Percentiles rank a stretch among this genome's conserved stretches.
phyloP scores from a whole-genome alignment of 2,329 filamentous ascomycete species.

The Phyllosticta paracitricarpa region DNA sequence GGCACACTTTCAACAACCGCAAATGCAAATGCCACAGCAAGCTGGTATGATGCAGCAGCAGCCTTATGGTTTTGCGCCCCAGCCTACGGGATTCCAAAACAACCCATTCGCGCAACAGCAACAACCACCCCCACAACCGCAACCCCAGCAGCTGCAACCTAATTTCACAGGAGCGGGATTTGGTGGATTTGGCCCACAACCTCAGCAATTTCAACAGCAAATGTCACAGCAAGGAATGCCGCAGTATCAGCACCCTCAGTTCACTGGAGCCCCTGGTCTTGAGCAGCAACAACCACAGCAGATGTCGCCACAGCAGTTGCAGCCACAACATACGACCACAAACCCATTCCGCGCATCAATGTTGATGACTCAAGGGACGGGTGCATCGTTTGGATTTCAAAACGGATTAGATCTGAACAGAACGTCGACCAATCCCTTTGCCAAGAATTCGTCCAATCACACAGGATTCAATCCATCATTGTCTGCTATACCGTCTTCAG shows the following conservation, averaged over 20 bases:
- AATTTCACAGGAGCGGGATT: constrained; percentile 70
- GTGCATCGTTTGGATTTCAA: background rate
- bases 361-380: constrained; percentile 1
- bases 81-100: constrained; percentile 18
- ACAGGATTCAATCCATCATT: constrained; percentile 12
- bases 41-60: constrained; percentile 11
- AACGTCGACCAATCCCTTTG: constrained; percentile 80
- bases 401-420: constrained; percentile 34
- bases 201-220: constrained; percentile 43
- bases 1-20: constrained; percentile 23
- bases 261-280: background rate
- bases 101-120: constrained; percentile 32
- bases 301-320: constrained; percentile 28
- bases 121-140: constrained; percentile 9
- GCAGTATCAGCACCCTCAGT: constrained; percentile 29
- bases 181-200: constrained; percentile 65
- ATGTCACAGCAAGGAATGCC: constrained; percentile 21
- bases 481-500: constrained; percentile 15
- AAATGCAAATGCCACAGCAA: constrained; percentile 18
- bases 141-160: constrained; percentile 38
- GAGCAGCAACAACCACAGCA: constrained; percentile 12
- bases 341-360: constrained; percentile 69
- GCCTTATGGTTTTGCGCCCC: constrained; percentile 7
- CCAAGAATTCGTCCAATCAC: constrained; percentile 42
- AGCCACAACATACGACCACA: constrained; percentile 51